These are phyloP conservation scores for Chytriomyces sp. DNA, from an alignment of 192 early-diverging fungal species.

Conservation along the genomic window DNA sequence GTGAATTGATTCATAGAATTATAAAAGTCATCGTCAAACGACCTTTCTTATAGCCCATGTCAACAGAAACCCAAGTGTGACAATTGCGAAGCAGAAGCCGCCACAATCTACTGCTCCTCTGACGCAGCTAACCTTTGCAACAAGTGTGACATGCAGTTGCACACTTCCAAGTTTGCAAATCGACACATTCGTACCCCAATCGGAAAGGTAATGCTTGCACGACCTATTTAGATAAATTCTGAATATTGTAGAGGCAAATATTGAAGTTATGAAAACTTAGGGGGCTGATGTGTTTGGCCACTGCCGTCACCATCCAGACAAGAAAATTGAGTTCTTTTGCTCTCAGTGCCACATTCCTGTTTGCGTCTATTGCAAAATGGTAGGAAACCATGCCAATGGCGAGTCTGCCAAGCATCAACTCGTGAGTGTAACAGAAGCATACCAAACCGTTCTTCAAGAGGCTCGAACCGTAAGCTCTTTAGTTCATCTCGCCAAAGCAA, in stretches of 20 bases:
- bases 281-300: slow-evolving; percentile 61
- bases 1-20: slow-evolving; percentile 32
- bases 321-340: slow-evolving; percentile 64
- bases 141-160: slow-evolving; percentile 57
- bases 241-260: not conserved
- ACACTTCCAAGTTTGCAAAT: slow-evolving; percentile 54
- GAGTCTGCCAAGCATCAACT: slow-evolving; percentile 62
- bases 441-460: slow-evolving; percentile 56
- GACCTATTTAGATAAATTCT: slow-evolving; percentile 2
- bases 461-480: slow-evolving; percentile 42
- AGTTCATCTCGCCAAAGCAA: not conserved
- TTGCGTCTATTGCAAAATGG: slow-evolving; percentile 66
- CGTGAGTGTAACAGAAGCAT: slow-evolving; percentile 58
- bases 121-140: slow-evolving; percentile 64
- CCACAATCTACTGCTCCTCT: slow-evolving; percentile 57
- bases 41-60: not conserved
- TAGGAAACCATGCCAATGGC: slow-evolving; percentile 61
- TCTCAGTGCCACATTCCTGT: slow-evolving; percentile 65
- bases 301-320: slow-evolving; percentile 60
- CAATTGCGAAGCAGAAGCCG: slow-evolving; percentile 58
- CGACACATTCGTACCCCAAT: slow-evolving; percentile 55
- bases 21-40: slow-evolving; percentile 13
- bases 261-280: no score
- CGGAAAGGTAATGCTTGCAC: slow-evolving; percentile 48
- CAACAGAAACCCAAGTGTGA: slow-evolving; percentile 58